phyloP scores from a whole-genome alignment of 1,284 basidiomycete genomes.

The Megacollybia platyphylla region DNA sequence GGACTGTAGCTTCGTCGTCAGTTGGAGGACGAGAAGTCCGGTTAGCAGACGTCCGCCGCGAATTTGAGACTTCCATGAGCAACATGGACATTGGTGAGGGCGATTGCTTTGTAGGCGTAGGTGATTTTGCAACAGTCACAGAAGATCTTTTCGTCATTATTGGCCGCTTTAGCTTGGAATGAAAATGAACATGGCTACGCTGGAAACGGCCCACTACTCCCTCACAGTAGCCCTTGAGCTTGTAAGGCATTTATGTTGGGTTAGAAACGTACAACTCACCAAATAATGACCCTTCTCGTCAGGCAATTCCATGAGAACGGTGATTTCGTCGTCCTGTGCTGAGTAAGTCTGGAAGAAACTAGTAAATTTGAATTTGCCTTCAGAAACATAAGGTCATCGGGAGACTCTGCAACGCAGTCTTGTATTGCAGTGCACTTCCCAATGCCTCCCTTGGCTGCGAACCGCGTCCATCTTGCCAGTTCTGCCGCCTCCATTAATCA shows the following conservation, averaged over 20 bases:
- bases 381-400: conserved; percentile 82
- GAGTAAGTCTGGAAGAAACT: not conserved
- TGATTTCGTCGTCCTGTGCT: conserved; percentile 64
- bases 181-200: conserved; percentile 57
- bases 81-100: conserved; percentile 4
- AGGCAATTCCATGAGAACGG: conserved; percentile 65
- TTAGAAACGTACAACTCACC: conserved; percentile 24
- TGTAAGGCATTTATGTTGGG: not conserved
- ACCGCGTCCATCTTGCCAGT: conserved; percentile 68
- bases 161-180: conserved; percentile 68
- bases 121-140: conserved; percentile 11
- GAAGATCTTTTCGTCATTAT: conserved; percentile 59
- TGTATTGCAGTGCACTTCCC: conserved; percentile 59
- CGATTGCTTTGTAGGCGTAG: conserved; percentile 6
- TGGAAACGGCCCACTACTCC: conserved; percentile 81
- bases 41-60: not conserved
- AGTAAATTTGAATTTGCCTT: conserved; percentile 27
- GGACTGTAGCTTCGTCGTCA: conserved; percentile 1
- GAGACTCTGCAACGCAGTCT: conserved; percentile 68
- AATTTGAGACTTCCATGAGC: not conserved
- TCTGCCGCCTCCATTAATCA: conserved; percentile 53
- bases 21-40: not conserved
- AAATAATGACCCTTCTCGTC: conserved; percentile 44
- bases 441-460: conserved; percentile 72
- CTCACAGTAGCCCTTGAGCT: conserved; percentile 69